Evolutionary conservation across 495 filamentous ascomycete genomes (phyloP).

Genomic region (Talaromyces proteolyticus): DNA sequence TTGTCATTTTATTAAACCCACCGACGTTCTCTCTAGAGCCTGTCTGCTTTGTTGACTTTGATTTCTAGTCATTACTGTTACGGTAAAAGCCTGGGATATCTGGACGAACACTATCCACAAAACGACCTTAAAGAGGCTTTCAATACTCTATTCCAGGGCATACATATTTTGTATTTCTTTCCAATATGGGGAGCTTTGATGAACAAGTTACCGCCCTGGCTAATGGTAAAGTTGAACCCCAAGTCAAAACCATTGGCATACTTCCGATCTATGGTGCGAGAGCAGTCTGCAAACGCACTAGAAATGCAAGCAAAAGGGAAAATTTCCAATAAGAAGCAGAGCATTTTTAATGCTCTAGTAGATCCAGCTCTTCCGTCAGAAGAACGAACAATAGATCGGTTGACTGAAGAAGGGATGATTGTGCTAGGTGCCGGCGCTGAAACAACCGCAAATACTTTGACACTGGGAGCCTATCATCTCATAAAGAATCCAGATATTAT

Average conservation of each 20-base stretch:
- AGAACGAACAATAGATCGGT: slow-evolving; percentile 13
- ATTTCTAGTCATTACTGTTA: slow-evolving; percentile 39
- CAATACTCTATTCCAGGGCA: slow-evolving; percentile 3
- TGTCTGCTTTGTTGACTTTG: too few relatives aligned
- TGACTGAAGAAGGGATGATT: slow-evolving; percentile 26
- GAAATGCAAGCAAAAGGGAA: background rate
- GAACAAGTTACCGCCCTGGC: slow-evolving; percentile 9
- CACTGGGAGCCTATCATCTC: slow-evolving; percentile 20
- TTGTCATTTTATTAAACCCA: too few relatives aligned
- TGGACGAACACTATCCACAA: slow-evolving; percentile 16
- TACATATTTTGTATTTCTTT: slow-evolving; percentile 16
- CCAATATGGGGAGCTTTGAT: slow-evolving; percentile 14
- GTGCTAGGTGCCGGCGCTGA: slow-evolving; percentile 28
- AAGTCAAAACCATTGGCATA: background rate
- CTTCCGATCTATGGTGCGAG: slow-evolving; percentile 7
- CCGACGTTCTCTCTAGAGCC: too few relatives aligned
- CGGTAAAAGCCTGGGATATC: slow-evolving; percentile 26
- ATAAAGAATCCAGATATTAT: slow-evolving; percentile 13
- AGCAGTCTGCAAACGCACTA: slow-evolving; percentile 5
- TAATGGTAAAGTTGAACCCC: background rate
- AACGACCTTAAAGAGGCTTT: slow-evolving; percentile 14
- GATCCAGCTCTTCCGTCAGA: slow-evolving; percentile 15
- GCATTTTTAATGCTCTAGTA: slow-evolving; percentile 21
- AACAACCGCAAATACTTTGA: slow-evolving; percentile 26
- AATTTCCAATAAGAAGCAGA: slow-evolving; percentile 2